Evolutionary conservation across 2,329 filamentous ascomycete species (phyloP).

Genomic region (Trichophyton simii): DNA sequence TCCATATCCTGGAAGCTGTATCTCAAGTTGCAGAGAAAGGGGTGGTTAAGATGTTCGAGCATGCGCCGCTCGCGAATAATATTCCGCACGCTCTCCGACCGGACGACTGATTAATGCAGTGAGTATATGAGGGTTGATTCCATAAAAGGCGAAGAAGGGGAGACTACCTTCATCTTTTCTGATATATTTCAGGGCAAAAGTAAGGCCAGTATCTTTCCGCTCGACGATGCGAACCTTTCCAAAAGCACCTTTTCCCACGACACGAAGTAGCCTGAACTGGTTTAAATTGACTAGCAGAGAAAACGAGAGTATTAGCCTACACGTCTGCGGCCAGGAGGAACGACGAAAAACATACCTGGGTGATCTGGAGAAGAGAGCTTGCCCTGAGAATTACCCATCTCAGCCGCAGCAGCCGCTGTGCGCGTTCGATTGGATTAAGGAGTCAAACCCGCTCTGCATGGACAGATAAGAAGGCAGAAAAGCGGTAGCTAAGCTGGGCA

Average conservation of each 20-base stretch:
- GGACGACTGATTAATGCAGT: constrained; percentile 54
- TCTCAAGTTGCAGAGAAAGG: constrained; percentile 93
- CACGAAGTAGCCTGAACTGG: constrained; percentile 86
- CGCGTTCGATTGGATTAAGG: background rate
- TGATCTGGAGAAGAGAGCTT: constrained; percentile 87
- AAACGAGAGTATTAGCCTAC: background rate
- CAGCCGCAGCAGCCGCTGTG: constrained; percentile 10
- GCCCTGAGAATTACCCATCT: constrained; percentile 90
- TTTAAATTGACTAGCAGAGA: constrained; percentile 71
- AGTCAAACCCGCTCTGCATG: background rate
- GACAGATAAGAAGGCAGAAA: background rate
- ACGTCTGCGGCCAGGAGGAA: background rate
- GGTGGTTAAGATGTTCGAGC: constrained; percentile 95
- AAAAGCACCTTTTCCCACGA: constrained; percentile 95
- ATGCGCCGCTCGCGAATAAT: constrained; percentile 95
- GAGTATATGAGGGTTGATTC: background rate
- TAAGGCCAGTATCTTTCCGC: constrained; percentile 84
- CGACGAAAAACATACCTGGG: constrained; percentile 54
- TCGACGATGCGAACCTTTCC: constrained; percentile 98
- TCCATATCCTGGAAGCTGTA: constrained; percentile 99
- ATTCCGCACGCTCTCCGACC: constrained; percentile 93
- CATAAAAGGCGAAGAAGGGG: background rate
- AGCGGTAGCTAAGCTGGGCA: too few relatives aligned
- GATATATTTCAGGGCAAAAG: constrained; percentile 96
- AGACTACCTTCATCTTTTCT: constrained; percentile 87